These are phyloP conservation scores for Herpetomonas samuelpessoai DNA, from an alignment of 208 protist genomes.

Conservation along the genomic window DNA sequence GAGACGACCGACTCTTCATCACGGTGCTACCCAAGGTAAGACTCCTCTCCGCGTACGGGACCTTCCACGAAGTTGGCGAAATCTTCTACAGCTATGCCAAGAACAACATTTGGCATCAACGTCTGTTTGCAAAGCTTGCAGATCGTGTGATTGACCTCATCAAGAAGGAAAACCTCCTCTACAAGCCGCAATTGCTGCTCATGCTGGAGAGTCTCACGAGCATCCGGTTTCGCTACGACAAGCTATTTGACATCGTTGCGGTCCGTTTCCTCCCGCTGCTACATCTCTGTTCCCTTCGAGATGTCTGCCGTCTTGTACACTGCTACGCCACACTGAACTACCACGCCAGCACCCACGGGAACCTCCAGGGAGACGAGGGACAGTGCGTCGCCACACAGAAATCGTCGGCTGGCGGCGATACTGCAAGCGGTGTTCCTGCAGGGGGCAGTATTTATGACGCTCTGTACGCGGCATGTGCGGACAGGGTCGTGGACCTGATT, in stretches of 20 bases:
- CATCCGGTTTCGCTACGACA: slow-evolving; percentile 20
- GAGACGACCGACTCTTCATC: slow-evolving; percentile 78
- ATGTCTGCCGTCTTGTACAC: slow-evolving; percentile 2
- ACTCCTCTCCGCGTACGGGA: slow-evolving; percentile 76
- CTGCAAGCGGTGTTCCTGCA: too few relatives aligned
- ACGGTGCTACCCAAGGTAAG: slow-evolving; percentile 78
- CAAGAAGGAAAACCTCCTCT: slow-evolving; percentile 17
- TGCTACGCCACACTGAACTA: neutral
- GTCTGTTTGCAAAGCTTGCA: slow-evolving; percentile 74
- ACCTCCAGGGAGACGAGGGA: too few relatives aligned
- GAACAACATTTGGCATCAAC: slow-evolving; percentile 86
- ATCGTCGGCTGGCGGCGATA: too few relatives aligned
- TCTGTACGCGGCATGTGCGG: neutral
- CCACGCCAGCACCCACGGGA: neutral
- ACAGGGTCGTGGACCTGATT: neutral
- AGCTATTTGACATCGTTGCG: slow-evolving; percentile 4
- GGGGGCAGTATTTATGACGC: neutral
- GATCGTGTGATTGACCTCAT: slow-evolving; percentile 67
- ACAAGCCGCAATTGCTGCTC: slow-evolving; percentile 26
- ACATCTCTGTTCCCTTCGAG: neutral
- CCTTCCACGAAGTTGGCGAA: slow-evolving; percentile 62
- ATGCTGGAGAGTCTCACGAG: slow-evolving; percentile 56
- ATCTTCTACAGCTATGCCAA: slow-evolving; percentile 73
- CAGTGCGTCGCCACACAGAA: too few relatives aligned
- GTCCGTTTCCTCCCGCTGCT: neutral